Percentiles rank a stretch among this genome's conserved stretches.
Evolutionary conservation across 139 green algal genomes (phyloP).

Genomic region (Tetraselmis striata): DNA sequence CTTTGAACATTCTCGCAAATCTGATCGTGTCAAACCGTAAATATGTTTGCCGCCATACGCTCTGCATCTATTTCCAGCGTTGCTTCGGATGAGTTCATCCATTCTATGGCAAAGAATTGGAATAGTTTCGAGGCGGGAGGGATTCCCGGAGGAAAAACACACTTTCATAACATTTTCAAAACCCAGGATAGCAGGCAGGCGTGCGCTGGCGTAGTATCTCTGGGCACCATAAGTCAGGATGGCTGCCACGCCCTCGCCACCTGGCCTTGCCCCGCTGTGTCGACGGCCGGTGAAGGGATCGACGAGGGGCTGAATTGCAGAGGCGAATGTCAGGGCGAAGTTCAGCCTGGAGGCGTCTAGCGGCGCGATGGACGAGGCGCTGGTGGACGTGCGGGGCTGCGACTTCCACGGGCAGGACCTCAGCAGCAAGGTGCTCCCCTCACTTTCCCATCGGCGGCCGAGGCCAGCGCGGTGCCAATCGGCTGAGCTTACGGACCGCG

Average conservation of each 20-base stretch:
- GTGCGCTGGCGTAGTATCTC: too few relatives aligned
- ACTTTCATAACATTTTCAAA: too few relatives aligned
- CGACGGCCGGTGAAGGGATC: too few relatives aligned
- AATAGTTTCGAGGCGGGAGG: neutral
- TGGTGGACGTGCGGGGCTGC: constrained; percentile 44
- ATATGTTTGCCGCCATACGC: neutral
- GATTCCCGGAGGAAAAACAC: too few relatives aligned
- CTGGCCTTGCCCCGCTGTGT: neutral
- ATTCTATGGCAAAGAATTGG: constrained; percentile 9
- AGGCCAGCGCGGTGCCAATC: too few relatives aligned
- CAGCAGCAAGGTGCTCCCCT: neutral
- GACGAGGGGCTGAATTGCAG: too few relatives aligned
- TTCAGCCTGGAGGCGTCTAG: constrained; percentile 33
- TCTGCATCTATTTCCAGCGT: neutral
- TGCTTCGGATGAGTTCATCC: neutral
- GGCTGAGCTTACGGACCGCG: neutral
- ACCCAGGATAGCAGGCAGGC: too few relatives aligned
- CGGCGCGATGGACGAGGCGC: constrained; percentile 46
- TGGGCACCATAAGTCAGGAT: too few relatives aligned
- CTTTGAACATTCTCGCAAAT: too few relatives aligned
- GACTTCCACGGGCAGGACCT: constrained; percentile 38
- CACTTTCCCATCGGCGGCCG: too few relatives aligned
- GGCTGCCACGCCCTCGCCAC: too few relatives aligned
- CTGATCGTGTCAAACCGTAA: too few relatives aligned
- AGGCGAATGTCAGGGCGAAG: constrained; percentile 12